Conservation (phyloP, 2,329 filamentous ascomycete species). For the Fusarium sp. region DNA sequence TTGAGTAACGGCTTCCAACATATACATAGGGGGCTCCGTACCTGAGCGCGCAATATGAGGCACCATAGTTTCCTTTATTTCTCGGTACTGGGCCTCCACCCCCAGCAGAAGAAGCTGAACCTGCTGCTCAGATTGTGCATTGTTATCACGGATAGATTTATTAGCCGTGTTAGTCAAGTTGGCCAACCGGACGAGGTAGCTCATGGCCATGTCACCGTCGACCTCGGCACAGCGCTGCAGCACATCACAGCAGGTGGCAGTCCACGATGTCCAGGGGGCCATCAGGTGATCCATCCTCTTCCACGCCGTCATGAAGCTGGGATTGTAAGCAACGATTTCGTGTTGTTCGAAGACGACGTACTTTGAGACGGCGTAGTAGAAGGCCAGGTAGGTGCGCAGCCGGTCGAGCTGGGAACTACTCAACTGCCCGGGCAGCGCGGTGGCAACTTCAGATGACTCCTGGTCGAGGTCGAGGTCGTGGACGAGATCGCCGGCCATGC, state of each 20-base stretch:
- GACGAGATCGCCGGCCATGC: conserved; percentile 67
- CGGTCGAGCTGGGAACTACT: conserved; percentile 54
- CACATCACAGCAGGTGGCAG: conserved; percentile 61
- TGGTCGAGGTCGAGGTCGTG: conserved; percentile 66
- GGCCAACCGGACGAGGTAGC: conserved; percentile 61
- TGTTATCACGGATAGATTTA: conserved; percentile 49
- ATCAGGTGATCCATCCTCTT: conserved; percentile 50
- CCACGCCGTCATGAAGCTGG: conserved; percentile 60
- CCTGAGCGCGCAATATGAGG: conserved; percentile 49
- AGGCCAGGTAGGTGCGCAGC: conserved; percentile 63
- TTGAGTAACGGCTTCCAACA: conserved; percentile 35
- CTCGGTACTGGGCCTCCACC: conserved; percentile 63
- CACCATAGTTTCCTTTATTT: conserved; percentile 57
- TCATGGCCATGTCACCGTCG: conserved; percentile 60
- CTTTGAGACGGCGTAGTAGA: conserved; percentile 61
- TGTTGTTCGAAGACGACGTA: conserved; percentile 45
- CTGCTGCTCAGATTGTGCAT: conserved; percentile 57
- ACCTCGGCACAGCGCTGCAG: conserved; percentile 57
- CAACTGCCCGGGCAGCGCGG: conserved; percentile 7
- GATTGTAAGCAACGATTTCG: conserved; percentile 27
- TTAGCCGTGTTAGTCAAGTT: conserved; percentile 59
- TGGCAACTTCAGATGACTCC: conserved; percentile 47
- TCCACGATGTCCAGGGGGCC: conserved; percentile 60
- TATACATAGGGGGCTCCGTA: conserved; percentile 14
- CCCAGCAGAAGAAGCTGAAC: conserved; percentile 63